Percentiles rank a stretch among this genome's conserved stretches.
phyloP scores from a whole-genome alignment of 169 alveolate genomes.

The Amoebophrya sp. region DNA sequence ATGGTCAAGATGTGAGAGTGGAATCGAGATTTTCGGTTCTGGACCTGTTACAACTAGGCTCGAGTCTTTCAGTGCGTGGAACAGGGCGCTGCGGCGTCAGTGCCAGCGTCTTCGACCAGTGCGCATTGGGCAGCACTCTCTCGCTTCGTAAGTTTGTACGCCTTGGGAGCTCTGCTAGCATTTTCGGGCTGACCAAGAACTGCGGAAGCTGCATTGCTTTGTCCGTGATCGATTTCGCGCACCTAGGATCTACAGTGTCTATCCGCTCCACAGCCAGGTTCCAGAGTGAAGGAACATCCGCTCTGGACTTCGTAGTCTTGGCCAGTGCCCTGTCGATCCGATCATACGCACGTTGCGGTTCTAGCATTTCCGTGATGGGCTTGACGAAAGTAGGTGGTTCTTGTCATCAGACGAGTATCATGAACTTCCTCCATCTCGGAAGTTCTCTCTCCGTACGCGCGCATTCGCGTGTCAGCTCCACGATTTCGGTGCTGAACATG shows the following conservation, averaged over 20 bases:
- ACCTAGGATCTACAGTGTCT: conserved; percentile 27
- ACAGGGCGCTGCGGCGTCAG: not conserved
- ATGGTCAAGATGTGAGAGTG: not conserved
- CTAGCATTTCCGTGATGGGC: not conserved
- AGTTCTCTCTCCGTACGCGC: conserved; percentile 25
- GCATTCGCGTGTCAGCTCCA: not conserved
- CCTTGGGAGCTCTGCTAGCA: not conserved
- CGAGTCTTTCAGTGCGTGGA: not conserved
- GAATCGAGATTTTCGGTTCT: not conserved
- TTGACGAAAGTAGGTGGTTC: not conserved
- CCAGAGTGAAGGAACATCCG: too few species aligned
- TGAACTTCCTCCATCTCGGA: not conserved
- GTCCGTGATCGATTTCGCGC: not conserved
- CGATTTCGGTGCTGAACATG: not conserved
- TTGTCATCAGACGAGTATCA: not conserved
- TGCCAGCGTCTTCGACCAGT: not conserved
- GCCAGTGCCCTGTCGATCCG: conserved; percentile 24
- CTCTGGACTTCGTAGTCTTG: not conserved
- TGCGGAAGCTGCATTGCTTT: not conserved
- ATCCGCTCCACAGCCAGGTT: too few species aligned
- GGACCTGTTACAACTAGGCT: not conserved
- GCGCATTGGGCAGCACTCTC: not conserved
- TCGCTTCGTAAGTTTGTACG: conserved; percentile 3
- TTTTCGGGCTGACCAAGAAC: not conserved
- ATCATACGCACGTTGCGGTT: not conserved